These are phyloP conservation scores for Cocos nucifera DNA, from an alignment of 176 grass and related monocot genomes.

Conservation along the genomic window DNA sequence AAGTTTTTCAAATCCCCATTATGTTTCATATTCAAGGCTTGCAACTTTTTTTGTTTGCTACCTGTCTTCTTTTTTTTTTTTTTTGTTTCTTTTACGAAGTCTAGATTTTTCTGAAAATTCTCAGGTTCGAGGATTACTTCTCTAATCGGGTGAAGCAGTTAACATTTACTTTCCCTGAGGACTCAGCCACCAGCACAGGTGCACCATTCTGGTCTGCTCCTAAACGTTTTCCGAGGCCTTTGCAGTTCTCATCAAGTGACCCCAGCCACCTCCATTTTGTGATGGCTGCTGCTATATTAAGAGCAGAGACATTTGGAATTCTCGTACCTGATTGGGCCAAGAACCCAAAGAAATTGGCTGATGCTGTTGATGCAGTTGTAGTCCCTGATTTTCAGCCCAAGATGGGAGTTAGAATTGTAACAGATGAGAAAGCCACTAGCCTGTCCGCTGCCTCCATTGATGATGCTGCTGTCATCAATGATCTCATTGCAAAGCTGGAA, in stretches of 20 bases:
- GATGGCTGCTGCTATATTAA: slow-evolving; percentile 64
- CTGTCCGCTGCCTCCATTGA: slow-evolving; percentile 63
- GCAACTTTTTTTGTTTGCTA: not conserved
- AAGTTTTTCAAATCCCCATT: too few species aligned
- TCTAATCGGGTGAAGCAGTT: slow-evolving; percentile 79
- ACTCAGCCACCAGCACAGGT: slow-evolving; percentile 65
- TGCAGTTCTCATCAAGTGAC: slow-evolving; percentile 62
- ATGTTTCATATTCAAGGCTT: too few species aligned
- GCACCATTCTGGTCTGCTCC: slow-evolving; percentile 90
- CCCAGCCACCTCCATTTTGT: slow-evolving; percentile 52
- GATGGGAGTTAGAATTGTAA: slow-evolving; percentile 71
- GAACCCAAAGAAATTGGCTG: slow-evolving; percentile 53
- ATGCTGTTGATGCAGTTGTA: slow-evolving; percentile 54
- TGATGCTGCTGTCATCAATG: slow-evolving; percentile 69
- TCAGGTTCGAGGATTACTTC: slow-evolving; percentile 92
- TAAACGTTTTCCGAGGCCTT: slow-evolving; percentile 70
- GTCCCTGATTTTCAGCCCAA: slow-evolving; percentile 73
- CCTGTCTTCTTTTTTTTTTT: not conserved
- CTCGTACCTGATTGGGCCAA: slow-evolving; percentile 60
- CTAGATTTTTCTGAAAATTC: not conserved
- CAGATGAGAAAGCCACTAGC: slow-evolving; percentile 72
- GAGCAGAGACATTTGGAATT: slow-evolving; percentile 77
- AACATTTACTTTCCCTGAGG: slow-evolving; percentile 83
- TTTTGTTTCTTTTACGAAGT: not conserved
- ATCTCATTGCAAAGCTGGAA: slow-evolving; percentile 63